phyloP scores from a whole-genome alignment of 768 basidiomycete genomes.

The Cyclocybe aegerita region DNA sequence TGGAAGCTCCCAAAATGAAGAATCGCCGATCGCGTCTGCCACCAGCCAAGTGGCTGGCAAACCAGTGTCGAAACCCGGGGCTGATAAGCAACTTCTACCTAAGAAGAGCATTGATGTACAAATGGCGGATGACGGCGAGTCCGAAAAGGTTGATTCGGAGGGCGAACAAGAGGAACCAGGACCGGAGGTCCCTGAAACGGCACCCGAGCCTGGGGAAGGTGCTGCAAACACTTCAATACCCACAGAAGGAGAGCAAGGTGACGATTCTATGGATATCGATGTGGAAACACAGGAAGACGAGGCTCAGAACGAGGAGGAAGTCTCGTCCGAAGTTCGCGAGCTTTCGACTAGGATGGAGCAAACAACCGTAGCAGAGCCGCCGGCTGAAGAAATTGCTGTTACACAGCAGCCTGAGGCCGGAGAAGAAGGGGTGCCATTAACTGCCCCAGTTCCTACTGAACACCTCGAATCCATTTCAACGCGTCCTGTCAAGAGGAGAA shows the following conservation, averaged over 20 bases:
- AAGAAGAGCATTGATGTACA: conserved; percentile 1
- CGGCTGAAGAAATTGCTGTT: conserved; percentile 13
- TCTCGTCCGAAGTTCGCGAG: conserved; percentile 8
- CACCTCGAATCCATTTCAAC: background rate
- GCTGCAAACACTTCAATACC: background rate
- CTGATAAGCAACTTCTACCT: too few species aligned
- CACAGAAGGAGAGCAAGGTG: conserved; percentile 2
- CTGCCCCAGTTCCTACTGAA: background rate
- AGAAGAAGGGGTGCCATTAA: too few species aligned
- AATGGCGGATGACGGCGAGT: conserved; percentile 16
- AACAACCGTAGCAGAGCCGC: conserved; percentile 3
- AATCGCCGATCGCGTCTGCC: background rate
- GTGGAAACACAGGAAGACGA: background rate
- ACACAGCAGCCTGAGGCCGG: background rate
- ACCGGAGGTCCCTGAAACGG: background rate
- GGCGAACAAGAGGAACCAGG: conserved; percentile 3
- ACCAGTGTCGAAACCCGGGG: too few species aligned
- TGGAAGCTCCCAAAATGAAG: background rate
- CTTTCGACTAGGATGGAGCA: conserved; percentile 9
- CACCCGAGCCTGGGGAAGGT: background rate
- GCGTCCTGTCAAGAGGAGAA: background rate
- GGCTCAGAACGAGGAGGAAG: background rate
- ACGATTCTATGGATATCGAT: background rate
- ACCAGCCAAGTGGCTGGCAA: too few species aligned
- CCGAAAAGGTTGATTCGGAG: conserved; percentile 14